phyloP scores from a whole-genome alignment of 2,329 filamentous ascomycete genomes.

The Fusarium austroafricanum region DNA sequence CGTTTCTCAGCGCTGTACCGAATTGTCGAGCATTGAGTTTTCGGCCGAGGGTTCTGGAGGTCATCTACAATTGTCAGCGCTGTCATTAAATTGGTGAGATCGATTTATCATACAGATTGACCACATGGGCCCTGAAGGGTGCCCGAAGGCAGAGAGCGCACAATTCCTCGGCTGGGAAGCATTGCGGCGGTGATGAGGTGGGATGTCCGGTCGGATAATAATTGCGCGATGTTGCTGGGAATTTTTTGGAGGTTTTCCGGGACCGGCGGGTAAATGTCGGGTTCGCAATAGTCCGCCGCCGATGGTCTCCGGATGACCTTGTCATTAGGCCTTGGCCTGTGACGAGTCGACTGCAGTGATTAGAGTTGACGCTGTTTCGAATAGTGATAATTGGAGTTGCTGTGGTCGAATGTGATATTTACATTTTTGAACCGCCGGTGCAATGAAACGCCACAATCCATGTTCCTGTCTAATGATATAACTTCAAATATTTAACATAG shows the following conservation, averaged over 20 bases:
- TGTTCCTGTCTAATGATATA: slow-evolving; percentile 43
- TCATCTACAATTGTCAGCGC: slow-evolving; percentile 32
- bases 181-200: slow-evolving; percentile 50
- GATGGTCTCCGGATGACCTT: slow-evolving; percentile 18
- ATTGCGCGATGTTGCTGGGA: slow-evolving; percentile 31
- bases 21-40: slow-evolving; percentile 52
- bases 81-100: background rate
- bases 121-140: slow-evolving; percentile 48
- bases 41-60: slow-evolving; percentile 45
- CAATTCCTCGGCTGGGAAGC: slow-evolving; percentile 60
- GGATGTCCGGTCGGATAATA: slow-evolving; percentile 32
- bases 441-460: slow-evolving; percentile 26
- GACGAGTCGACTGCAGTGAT: slow-evolving; percentile 8
- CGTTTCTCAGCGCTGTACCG: slow-evolving; percentile 48
- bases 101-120: slow-evolving; percentile 45
- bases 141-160: slow-evolving; percentile 53
- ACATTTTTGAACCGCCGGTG: slow-evolving; percentile 35
- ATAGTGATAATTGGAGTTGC: slow-evolving; percentile 1
- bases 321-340: slow-evolving; percentile 23
- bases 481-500: slow-evolving; percentile 40
- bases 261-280: slow-evolving; percentile 53
- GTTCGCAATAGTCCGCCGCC: slow-evolving; percentile 30
- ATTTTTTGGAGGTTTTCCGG: slow-evolving; percentile 47
- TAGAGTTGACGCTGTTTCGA: slow-evolving; percentile 3
- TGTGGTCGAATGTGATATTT: slow-evolving; percentile 31